Evolutionary conservation across 257 asterid species (phyloP), one percentile per base, ranked within the genome.

Genomic region (Gentiana straminea): DNA sequence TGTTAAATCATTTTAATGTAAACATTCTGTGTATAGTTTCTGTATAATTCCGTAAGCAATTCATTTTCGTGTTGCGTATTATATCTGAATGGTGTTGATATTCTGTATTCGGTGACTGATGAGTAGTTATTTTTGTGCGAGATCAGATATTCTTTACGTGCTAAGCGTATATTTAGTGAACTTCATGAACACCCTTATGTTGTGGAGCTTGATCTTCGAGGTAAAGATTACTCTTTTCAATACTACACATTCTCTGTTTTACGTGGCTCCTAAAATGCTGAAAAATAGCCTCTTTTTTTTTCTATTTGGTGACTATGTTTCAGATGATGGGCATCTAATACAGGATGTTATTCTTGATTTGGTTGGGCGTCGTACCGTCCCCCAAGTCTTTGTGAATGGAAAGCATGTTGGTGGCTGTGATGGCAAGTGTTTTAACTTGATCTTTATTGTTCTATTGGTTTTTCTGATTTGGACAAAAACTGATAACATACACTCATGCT

Each of bases 191-290:
- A 77, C 64, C 94, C 94, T 39, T 83, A 64, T 76, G 89, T 87
- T 1, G 98, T 91, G 68, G 98, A 91, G 84, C 97, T 91, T 68
- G 98, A 91, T 81, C 98, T 78, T 73, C 82, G 95, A 73, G 97
- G 95, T 84, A 70, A 24, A 61, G 33, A 49, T 4, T 45, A 13
- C 60, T 35, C 48, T 15, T 44, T 57, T 43, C 33, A n/a, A 5
- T 13, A 3, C 5, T 37, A 2, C 7, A 66, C 8, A 2, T 36
- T 55, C 58, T 34, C 2, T 47, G 55, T 44, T 60, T 55, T 6
- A 38, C 49, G 49, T 24, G n/a, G 32, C 51, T 7, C 35, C 9
- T 2, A 33, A n/a, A 10, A 69, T 51, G 33, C 50, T 51, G 52
- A 51, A 33, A 36, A 33, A 36, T 66, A 39, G 37, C 54, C 41